phyloP scores from a whole-genome alignment of 164 flowering plant species.

The Aristolochia californica region DNA sequence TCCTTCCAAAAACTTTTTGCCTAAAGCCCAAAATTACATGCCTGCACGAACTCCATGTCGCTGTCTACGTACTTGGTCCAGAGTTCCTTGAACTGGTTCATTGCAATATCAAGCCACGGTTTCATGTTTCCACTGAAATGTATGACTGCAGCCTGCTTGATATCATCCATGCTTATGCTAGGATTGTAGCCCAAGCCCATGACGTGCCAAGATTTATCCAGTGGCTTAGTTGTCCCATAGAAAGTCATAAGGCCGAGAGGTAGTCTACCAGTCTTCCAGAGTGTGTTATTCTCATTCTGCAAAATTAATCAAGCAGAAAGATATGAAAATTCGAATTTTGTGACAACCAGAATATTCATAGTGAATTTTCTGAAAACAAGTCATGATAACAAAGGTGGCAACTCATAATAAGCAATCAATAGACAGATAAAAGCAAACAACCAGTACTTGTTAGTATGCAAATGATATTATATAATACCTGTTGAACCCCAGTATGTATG shows the following conservation, averaged over 20 bases:
- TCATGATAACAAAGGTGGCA: background rate
- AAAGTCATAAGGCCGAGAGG: conserved; percentile 81
- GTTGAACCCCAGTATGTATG: too few relatives aligned
- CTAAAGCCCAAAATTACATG: conserved; percentile 93
- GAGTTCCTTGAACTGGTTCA: conserved; percentile 68
- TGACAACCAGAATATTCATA: background rate
- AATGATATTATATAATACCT: too few relatives aligned
- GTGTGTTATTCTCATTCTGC: conserved; percentile 56
- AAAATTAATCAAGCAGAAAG: conserved; percentile 3
- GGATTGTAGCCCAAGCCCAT: conserved; percentile 91
- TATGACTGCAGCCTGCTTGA: conserved; percentile 76
- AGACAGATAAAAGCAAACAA: too few relatives aligned
- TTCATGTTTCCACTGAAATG: conserved; percentile 92
- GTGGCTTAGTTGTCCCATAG: conserved; percentile 63
- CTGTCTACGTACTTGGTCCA: conserved; percentile 89
- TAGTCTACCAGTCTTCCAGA: conserved; percentile 76
- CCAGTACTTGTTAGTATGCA: too few relatives aligned
- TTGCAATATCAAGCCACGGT: conserved; percentile 95
- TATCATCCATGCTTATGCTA: conserved; percentile 85
- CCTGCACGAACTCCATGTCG: conserved; percentile 86
- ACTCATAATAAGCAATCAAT: too few relatives aligned
- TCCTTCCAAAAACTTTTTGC: background rate
- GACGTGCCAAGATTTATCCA: conserved; percentile 93
- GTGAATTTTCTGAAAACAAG: background rate
- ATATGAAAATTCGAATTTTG: background rate